Percentiles rank a stretch among this genome's conserved stretches.
Conservation (phyloP, 768 basidiomycete species). For the Dentipellis fragilis region DNA sequence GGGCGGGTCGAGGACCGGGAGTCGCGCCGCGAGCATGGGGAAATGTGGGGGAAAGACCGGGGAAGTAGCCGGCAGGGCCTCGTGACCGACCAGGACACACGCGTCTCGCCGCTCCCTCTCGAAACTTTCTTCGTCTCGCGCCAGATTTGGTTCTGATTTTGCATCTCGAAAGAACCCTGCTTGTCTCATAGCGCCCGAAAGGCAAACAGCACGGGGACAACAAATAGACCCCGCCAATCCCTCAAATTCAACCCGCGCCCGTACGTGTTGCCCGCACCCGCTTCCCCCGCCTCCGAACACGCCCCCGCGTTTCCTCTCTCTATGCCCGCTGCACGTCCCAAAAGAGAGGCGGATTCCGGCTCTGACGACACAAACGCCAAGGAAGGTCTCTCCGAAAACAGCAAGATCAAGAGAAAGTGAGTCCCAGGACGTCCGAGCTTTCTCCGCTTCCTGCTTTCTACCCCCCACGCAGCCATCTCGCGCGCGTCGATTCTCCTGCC, state of each 20-base stretch:
- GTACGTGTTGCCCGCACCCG: conserved; percentile 12
- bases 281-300: conserved; percentile 20
- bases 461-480: conserved; percentile 26
- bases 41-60: neutral
- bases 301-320: conserved; percentile 15
- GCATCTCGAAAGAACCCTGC: conserved; percentile 12
- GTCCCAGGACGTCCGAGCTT: conserved; percentile 44
- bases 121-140: conserved; percentile 5
- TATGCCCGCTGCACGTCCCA: conserved; percentile 61
- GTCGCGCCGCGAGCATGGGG: neutral
- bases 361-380: conserved; percentile 53
- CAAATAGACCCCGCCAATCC: conserved; percentile 13
- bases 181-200: conserved; percentile 7
- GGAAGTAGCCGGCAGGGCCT: conserved; percentile 6
- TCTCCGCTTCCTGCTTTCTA: conserved; percentile 42
- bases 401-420: conserved; percentile 74
- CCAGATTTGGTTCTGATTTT: conserved; percentile 17
- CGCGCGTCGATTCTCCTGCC: conserved; percentile 19
- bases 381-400: conserved; percentile 53
- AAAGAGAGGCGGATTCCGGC: conserved; percentile 54
- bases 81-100: conserved; percentile 4
- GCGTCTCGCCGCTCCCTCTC: neutral
- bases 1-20: neutral
- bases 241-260: conserved; percentile 11
- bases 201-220: conserved; percentile 16